phyloP scores from a whole-genome alignment of 2,329 filamentous ascomycete species.

The Phyllosticta citriasiana region DNA sequence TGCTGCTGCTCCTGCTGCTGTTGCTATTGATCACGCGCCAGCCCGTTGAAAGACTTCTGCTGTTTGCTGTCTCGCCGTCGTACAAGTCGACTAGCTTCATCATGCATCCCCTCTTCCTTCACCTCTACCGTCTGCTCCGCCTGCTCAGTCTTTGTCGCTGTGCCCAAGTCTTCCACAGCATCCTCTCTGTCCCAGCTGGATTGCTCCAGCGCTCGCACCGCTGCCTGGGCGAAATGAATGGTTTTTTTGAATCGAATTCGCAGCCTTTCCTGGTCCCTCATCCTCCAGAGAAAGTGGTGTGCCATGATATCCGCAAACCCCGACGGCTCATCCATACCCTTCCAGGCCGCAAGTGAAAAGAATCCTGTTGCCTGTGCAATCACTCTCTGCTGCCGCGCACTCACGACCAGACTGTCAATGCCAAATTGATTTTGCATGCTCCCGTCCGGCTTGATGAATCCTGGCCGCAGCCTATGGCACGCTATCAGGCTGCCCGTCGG shows the following conservation, averaged over 20 bases:
- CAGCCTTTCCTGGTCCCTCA: conserved; percentile 51
- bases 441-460: not conserved
- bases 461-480: not conserved
- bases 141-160: conserved; percentile 12
- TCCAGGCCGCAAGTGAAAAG: conserved; percentile 62
- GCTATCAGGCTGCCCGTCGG: not conserved
- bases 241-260: conserved; percentile 42
- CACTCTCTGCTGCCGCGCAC: conserved; percentile 42
- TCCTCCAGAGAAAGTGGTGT: conserved; percentile 49
- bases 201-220: conserved; percentile 55
- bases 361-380: conserved; percentile 63
- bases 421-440: not conserved
- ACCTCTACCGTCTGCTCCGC: not conserved
- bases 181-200: conserved; percentile 63
- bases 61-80: not conserved
- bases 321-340: conserved; percentile 52
- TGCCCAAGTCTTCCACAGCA: conserved; percentile 58
- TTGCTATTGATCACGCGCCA: conserved; percentile 9
- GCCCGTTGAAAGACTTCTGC: not conserved
- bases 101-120: not conserved
- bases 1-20: not conserved
- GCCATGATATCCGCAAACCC: conserved; percentile 52
- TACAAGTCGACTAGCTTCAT: not conserved
- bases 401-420: not conserved
- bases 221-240: conserved; percentile 47